Base-by-base conservation (phyloP, 306 rosid genomes). In the Cucurbita maxima region DNA sequence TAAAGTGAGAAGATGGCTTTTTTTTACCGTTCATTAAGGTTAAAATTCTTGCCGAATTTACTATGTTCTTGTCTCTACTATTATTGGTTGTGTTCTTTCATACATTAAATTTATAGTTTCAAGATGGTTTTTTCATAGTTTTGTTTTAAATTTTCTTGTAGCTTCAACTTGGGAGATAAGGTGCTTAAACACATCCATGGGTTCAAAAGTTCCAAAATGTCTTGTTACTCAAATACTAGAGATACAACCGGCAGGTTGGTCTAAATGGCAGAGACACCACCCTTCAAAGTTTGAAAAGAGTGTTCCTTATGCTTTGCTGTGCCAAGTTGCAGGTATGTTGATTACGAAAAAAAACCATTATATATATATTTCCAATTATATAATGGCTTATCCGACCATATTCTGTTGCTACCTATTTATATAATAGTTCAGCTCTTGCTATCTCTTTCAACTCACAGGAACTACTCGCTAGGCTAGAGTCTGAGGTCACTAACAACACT, bases 131-230 rank as follows among this genome's bases (percentile, higher is more conserved):
- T 47, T 47, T 47, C 12, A 25, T 0, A 70, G 8, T 38, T 5
- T 74, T 79, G 67, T 37, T 62, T 16, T 2, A 30, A 61, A 5
- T 76, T 50, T 58, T 54, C 51, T 71, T 73, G 78, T 77, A 94
- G 98, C 98, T 75, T 94, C 98, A 63, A 89, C 92, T 37, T 94
- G 97, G 98, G 98, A 94, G 84, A 80, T 94, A 43, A 83, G 90
- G 83, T 76, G 79, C 79, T 83, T 94, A 79, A 94, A 87, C 80
- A 80, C 86, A 2, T 81, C 97, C 25, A 86, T 84, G 87, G 96
- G 88, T 76, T 82, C 89, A 60, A 78, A 73, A 56, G 61, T 75
- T 59, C 84, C 90, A 67, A 86, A 78, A 75, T 90, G 96, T 83
- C 84, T 94, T 58, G 88, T 94, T 76, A 86, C 92, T 11, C 98